Conservation (phyloP, 2,329 filamentous ascomycete species). For the Aspergillus terreus region DNA sequence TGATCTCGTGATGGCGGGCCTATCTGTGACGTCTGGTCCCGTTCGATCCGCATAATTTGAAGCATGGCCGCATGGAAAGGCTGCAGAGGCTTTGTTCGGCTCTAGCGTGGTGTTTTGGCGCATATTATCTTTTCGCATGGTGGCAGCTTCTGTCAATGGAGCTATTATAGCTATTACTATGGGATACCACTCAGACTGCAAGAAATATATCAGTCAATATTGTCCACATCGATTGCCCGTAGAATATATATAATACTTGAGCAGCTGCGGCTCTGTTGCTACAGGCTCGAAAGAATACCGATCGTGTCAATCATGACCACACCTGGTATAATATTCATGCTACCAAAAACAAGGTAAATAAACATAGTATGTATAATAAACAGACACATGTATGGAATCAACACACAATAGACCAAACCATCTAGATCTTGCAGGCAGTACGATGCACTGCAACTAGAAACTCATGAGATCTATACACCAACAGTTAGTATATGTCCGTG, state of each 20-base stretch:
- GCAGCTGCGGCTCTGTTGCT: no score
- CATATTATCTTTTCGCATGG: background rate
- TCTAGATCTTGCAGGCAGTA: background rate
- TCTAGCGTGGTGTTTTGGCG: background rate
- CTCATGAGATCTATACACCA: constrained; percentile 49
- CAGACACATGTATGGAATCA: background rate
- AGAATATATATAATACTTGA: no score
- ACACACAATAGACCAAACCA: background rate
- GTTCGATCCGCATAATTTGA: background rate
- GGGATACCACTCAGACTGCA: no score
- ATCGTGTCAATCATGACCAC: no score
- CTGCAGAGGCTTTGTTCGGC: background rate
- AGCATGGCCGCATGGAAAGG: background rate
- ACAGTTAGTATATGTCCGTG: background rate
- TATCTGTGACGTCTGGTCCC: constrained; percentile 1
- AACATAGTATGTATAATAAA: background rate
- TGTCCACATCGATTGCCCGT: no score
- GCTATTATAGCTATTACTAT: no score
- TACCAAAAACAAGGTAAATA: background rate
- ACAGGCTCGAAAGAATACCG: no score
- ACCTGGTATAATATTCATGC: no score
- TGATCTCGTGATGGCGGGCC: constrained; percentile 32
- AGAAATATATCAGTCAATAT: no score
- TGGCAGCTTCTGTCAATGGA: no score
- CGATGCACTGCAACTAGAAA: constrained; percentile 33